These are phyloP conservation scores for Ajuga chamaepitys DNA, from an alignment of 257 asterid species.

Conservation along the genomic window DNA sequence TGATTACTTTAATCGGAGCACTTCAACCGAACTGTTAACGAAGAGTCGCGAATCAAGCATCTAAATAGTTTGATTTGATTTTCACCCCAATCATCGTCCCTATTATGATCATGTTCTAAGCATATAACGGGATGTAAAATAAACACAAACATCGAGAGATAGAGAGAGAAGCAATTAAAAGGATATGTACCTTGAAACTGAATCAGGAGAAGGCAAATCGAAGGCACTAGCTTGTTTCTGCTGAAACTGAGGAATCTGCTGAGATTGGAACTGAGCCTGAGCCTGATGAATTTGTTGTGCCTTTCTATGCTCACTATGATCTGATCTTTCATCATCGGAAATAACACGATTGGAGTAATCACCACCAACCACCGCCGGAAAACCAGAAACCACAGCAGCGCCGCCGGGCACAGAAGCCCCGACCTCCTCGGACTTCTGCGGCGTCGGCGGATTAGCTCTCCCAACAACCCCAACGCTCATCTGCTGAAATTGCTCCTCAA, in stretches of 20 bases:
- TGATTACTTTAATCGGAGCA: too few relatives aligned
- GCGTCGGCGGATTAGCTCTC: constrained; percentile 24
- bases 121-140: too few relatives aligned
- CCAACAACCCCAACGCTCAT: too few relatives aligned
- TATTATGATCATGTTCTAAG: too few relatives aligned
- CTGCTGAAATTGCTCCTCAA: constrained; percentile 79
- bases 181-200: constrained; percentile 73
- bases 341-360: constrained; percentile 42
- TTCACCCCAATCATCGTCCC: too few relatives aligned
- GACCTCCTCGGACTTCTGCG: constrained; percentile 58
- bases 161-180: too few relatives aligned
- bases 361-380: constrained; percentile 51
- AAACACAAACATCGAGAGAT: too few relatives aligned
- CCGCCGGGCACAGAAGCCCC: constrained; percentile 26
- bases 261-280: constrained; percentile 38
- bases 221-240: constrained; percentile 36
- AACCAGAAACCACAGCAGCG: constrained; percentile 27
- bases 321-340: constrained; percentile 83
- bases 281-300: constrained; percentile 40
- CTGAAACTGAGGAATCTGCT: constrained; percentile 48
- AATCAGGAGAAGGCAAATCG: constrained; percentile 82
- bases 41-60: too few relatives aligned
- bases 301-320: constrained; percentile 50
- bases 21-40: too few relatives aligned
- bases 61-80: too few relatives aligned